Evolutionary conservation across 805 yeast species (phyloP).

Genomic region (Saturnispora halmiae): DNA sequence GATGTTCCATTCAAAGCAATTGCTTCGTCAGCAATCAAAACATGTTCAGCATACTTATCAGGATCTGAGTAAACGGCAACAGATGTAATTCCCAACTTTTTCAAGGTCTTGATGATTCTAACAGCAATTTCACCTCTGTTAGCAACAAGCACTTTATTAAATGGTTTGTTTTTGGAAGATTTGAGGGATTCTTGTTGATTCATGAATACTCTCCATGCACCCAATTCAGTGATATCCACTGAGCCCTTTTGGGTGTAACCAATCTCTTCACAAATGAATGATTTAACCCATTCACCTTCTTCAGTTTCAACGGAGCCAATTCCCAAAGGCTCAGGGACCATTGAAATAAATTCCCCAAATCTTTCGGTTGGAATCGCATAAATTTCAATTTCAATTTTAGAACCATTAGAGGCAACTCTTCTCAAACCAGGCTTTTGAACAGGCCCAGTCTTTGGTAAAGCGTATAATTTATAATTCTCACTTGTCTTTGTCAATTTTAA

Average conservation of each 20-base stretch:
- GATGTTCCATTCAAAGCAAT: constrained; percentile 70
- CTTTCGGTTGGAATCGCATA: constrained; percentile 70
- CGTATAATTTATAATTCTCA: constrained; percentile 63
- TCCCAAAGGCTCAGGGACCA: constrained; percentile 93
- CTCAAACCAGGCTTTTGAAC: constrained; percentile 84
- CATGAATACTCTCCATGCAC: constrained; percentile 78
- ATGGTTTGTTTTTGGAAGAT: constrained; percentile 42
- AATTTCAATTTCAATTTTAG: constrained; percentile 64
- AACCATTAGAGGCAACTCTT: constrained; percentile 50
- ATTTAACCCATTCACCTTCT: constrained; percentile 77
- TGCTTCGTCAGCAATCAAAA: constrained; percentile 70
- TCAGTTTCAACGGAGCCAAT: constrained; percentile 85
- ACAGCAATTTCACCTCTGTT: constrained; percentile 98
- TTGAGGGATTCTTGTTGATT: constrained; percentile 21
- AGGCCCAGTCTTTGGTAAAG: constrained; percentile 75
- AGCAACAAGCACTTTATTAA: constrained; percentile 82
- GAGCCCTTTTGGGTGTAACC: constrained; percentile 72
- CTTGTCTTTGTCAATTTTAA: constrained; percentile 62
- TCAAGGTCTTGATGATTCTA: constrained; percentile 80
- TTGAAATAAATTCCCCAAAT: constrained; percentile 75
- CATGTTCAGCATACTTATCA: constrained; percentile 85
- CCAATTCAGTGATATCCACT: constrained; percentile 71
- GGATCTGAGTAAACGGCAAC: constrained; percentile 89
- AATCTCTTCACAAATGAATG: constrained; percentile 87
- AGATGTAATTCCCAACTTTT: constrained; percentile 65